Conservation (phyloP, 805 yeast genomes). For the Torulaspora indica region DNA sequence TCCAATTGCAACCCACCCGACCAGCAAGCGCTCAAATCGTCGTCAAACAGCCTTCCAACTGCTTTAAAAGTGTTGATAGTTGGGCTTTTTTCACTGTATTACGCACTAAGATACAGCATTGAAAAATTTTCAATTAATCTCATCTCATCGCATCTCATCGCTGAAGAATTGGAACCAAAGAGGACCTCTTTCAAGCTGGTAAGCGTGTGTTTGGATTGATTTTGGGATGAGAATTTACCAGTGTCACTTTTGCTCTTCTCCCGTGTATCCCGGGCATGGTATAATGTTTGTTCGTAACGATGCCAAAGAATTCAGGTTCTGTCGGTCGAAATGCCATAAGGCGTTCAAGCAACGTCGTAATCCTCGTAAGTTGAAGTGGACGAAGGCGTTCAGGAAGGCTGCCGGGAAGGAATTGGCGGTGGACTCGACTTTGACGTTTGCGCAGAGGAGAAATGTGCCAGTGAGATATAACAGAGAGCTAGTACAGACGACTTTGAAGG, state of each 20-base stretch:
- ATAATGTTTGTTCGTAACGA: constrained; percentile 97
- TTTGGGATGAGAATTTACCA: constrained; percentile 70
- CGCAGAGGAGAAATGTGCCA: constrained; percentile 96
- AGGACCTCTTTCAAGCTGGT: not conserved
- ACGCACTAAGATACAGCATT: too few relatives aligned
- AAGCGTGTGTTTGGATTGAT: not conserved
- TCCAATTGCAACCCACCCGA: constrained; percentile 3
- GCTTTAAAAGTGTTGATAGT: not conserved
- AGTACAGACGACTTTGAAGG: constrained; percentile 88
- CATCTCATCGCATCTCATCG: constrained; percentile 27
- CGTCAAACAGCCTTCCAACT: not conserved
- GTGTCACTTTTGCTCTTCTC: constrained; percentile 97
- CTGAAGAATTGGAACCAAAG: not conserved
- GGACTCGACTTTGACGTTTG: constrained; percentile 92
- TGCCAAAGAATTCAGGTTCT: constrained; percentile 94
- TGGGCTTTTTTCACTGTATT: not conserved
- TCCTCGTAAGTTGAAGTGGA: constrained; percentile 97
- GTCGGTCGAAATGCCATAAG: constrained; percentile 97
- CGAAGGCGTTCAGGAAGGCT: constrained; percentile 97
- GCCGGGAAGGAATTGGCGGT: constrained; percentile 98
- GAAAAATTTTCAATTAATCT: constrained; percentile 19
- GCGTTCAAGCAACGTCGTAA: constrained; percentile 96
- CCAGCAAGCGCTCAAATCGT: constrained; percentile 6
- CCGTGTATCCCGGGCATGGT: constrained; percentile 92
- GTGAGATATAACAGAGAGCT: constrained; percentile 96